Evolutionary conservation across 768 basidiomycete species (phyloP).

Genomic region (Leccinellum rugosiceps): DNA sequence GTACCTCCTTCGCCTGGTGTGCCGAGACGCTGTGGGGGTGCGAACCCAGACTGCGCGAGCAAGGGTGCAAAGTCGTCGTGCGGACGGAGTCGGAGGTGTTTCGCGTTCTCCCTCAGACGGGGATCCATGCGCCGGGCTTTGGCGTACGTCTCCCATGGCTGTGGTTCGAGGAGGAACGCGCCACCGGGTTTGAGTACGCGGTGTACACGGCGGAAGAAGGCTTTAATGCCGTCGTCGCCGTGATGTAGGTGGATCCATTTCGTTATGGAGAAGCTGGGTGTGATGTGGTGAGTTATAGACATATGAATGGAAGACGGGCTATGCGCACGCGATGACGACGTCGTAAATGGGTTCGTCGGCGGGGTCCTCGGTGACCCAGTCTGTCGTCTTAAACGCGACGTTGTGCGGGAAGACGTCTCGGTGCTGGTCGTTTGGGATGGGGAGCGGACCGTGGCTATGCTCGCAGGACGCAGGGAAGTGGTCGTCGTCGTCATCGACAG

Average conservation of each 20-base stretch:
- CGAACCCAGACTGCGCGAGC: slow-evolving; percentile 63
- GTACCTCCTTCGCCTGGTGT: slow-evolving; percentile 63
- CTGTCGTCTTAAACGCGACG: slow-evolving; percentile 62
- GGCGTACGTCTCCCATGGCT: slow-evolving; percentile 80
- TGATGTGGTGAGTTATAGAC: background rate
- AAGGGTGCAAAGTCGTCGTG: slow-evolving; percentile 56
- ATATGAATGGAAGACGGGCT: background rate
- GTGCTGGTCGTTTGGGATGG: slow-evolving; percentile 46
- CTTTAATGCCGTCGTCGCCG: slow-evolving; percentile 67
- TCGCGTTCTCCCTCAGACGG: slow-evolving; percentile 60
- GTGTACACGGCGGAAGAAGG: slow-evolving; percentile 65
- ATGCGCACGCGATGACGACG: slow-evolving; percentile 73
- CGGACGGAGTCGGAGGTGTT: slow-evolving; percentile 55
- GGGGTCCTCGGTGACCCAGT: slow-evolving; percentile 65
- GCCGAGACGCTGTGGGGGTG: slow-evolving; percentile 45
- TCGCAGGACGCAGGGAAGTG: slow-evolving; percentile 80
- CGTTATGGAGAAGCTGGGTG: slow-evolving; percentile 60
- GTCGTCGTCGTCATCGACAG: slow-evolving; percentile 23
- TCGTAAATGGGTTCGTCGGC: slow-evolving; percentile 67
- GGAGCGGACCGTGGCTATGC: slow-evolving; percentile 72
- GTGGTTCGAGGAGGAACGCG: slow-evolving; percentile 75
- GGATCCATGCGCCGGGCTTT: slow-evolving; percentile 71
- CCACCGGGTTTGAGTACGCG: slow-evolving; percentile 59
- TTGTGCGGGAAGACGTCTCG: slow-evolving; percentile 71
- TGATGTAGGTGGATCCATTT: slow-evolving; percentile 91